Evolutionary conservation across 805 yeast species (phyloP), one percentile per base, ranked within the genome.

Genomic region (Schwanniomyces occidentalis): DNA sequence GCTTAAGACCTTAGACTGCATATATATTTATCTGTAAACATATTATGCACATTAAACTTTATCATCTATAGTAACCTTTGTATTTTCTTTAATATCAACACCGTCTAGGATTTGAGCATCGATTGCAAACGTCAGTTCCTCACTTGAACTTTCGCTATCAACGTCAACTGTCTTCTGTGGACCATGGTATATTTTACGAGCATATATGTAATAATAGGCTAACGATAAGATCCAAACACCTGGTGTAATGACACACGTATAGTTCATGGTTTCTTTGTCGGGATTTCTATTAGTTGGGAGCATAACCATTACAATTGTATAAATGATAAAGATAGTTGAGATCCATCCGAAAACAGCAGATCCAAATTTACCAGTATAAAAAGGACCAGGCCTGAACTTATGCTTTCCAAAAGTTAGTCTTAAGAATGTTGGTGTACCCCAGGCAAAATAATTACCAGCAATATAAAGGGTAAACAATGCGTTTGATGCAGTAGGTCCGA

Each of bases 331-430:
- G 6, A 40, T 19, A 12, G 54, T 44, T 0, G 83, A 67, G 15
- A 71, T 51, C 60, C 71, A 58, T 22, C 73, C 72, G 23, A 75
- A 50, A 9, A 56, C 51, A 21, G 70, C 69, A 8, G 79, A 70
- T 54, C 63, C 51, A 19, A 58, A 36, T 13, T 62, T 58, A 18
- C 89, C 89, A 25, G 80, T 46, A 49, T 75, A 74, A 51, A 81
- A 82, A 4, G 76, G 76, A 6, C 88, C 89, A 1, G 86, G 86
- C 6, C 49, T 62, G 45, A 78, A 78, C 25, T 70, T 58, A n/a
- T 61, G 58, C 35, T 60, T 62, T 24, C 76, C 78, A 20, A 61
- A 61, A 1, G 78, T 65, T 32, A 75, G 56, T 36, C 75, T 65
- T 41, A 78, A 52, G 30, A 74, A 58, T 22, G 77, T 68, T 24